Percentiles rank a stretch among this genome's conserved stretches.
phyloP scores from a whole-genome alignment of 2,329 filamentous ascomycete species.

The Pseudocercospora fijiensis region DNA sequence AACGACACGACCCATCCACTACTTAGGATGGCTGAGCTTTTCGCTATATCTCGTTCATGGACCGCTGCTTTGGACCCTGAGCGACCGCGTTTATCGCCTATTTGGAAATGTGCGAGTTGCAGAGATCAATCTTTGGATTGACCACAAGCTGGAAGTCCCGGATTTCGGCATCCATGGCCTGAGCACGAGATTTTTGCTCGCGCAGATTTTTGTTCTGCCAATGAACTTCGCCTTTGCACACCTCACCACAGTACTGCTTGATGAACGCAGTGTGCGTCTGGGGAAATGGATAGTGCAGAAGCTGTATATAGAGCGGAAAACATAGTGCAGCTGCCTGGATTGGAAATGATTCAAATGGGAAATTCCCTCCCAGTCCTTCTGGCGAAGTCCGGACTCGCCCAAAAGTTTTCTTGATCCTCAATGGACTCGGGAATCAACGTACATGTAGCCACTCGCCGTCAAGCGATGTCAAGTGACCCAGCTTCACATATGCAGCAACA shows the following conservation, averaged over 20 bases:
- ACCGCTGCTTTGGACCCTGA: slow-evolving; percentile 54
- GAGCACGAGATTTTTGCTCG: slow-evolving; percentile 58
- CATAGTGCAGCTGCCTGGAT: background rate
- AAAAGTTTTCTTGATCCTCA: background rate
- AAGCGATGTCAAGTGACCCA: too few species aligned
- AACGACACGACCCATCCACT: slow-evolving; percentile 53
- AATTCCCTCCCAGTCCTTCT: background rate
- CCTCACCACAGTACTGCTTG: slow-evolving; percentile 57
- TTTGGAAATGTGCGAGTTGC: slow-evolving; percentile 38
- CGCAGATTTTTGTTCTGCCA: slow-evolving; percentile 56
- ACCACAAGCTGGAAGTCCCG: slow-evolving; percentile 43
- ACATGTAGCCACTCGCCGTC: background rate
- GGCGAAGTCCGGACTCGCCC: background rate
- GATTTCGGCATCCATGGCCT: slow-evolving; percentile 51
- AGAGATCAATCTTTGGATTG: slow-evolving; percentile 20
- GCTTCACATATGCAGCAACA: too few species aligned
- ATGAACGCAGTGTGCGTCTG: slow-evolving; percentile 57
- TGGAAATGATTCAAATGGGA: background rate
- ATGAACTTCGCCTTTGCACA: slow-evolving; percentile 57
- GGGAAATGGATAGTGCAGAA: slow-evolving; percentile 55
- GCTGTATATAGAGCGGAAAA: slow-evolving; percentile 18
- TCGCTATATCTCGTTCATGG: slow-evolving; percentile 63
- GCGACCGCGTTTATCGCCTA: slow-evolving; percentile 55
- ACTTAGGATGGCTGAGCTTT: slow-evolving; percentile 61
- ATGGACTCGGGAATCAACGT: background rate